These are phyloP conservation scores for Tothia fuscella DNA, from an alignment of 2,329 filamentous ascomycete species.

Conservation along the genomic window DNA sequence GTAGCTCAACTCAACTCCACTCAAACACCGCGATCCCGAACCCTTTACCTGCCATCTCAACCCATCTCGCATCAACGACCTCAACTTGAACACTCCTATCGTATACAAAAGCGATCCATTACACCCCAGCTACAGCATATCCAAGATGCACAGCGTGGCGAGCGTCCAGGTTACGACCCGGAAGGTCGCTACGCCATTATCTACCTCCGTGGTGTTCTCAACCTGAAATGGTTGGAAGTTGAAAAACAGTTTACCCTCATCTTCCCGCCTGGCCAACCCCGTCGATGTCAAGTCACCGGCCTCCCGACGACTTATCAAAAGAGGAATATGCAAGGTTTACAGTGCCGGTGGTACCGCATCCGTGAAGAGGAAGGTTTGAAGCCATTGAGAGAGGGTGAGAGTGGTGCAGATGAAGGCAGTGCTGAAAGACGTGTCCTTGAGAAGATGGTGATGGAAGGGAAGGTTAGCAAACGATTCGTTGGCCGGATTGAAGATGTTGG, in stretches of 20 bases:
- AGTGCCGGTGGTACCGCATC: slow-evolving; percentile 10
- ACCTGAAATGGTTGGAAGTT: slow-evolving; percentile 6
- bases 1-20: too few species aligned
- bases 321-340: slow-evolving; percentile 7
- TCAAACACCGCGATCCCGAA: too few species aligned
- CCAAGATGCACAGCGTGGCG: neutral
- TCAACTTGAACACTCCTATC: too few species aligned
- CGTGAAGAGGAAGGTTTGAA: slow-evolving; percentile 3
- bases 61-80: too few species aligned
- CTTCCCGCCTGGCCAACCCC: slow-evolving; percentile 1
- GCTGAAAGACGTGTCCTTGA: slow-evolving; percentile 3
- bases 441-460: neutral
- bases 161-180: slow-evolving; percentile 8
- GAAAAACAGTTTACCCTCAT: neutral
- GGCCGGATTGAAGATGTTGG: too few species aligned
- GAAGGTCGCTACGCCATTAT: slow-evolving; percentile 9
- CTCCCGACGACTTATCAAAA: slow-evolving; percentile 2
- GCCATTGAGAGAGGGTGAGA: neutral
- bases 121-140: neutral
- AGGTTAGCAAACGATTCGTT: neutral
- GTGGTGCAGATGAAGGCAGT: neutral
- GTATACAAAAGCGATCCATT: slow-evolving; percentile 4
- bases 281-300: slow-evolving; percentile 6
- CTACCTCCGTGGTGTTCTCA: slow-evolving; percentile 3
- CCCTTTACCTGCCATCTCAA: too few species aligned